A percentile compares a stretch with the other conserved stretches of the same genome.
phyloP scores from a whole-genome alignment of 805 yeast species.

The Candida nemodendra region DNA sequence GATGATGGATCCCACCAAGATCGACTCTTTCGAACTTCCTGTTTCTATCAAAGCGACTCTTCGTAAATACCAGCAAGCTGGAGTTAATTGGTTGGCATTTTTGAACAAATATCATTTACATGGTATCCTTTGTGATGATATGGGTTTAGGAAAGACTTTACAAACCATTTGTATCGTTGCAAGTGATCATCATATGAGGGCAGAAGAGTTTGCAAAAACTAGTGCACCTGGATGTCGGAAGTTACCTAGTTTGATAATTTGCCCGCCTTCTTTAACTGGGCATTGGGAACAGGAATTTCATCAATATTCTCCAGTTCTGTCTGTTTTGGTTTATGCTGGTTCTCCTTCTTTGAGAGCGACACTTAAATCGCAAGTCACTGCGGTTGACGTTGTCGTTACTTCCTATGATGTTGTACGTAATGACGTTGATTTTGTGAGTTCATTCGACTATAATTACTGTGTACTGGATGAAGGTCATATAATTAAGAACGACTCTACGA shows the following conservation, averaged over 20 bases:
- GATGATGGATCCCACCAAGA: slow-evolving; percentile 95
- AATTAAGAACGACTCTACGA: slow-evolving; percentile 86
- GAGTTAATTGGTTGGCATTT: slow-evolving; percentile 97
- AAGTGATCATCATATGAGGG: slow-evolving; percentile 88
- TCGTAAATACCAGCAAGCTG: slow-evolving; percentile 95
- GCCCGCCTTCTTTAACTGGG: slow-evolving; percentile 98
- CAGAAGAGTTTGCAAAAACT: slow-evolving; percentile 62
- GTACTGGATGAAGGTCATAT: slow-evolving; percentile 98
- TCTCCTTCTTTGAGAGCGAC: slow-evolving; percentile 70
- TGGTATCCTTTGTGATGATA: slow-evolving; percentile 98
- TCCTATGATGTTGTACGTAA: slow-evolving; percentile 96
- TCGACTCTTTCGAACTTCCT: slow-evolving; percentile 84
- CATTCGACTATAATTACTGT: slow-evolving; percentile 82
- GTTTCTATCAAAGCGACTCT: slow-evolving; percentile 89
- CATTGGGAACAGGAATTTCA: slow-evolving; percentile 97
- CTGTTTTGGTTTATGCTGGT: slow-evolving; percentile 88
- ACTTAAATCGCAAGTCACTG: slow-evolving; percentile 49
- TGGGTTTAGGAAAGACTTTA: slow-evolving; percentile 97
- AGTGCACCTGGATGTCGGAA: slow-evolving; percentile 63
- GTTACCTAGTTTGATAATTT: slow-evolving; percentile 81
- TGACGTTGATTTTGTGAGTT: slow-evolving; percentile 65
- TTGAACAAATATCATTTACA: slow-evolving; percentile 92
- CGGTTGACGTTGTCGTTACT: slow-evolving; percentile 84
- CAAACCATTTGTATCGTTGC: slow-evolving; percentile 97
- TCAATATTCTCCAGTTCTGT: slow-evolving; percentile 85